Percentiles rank a stretch among this genome's conserved stretches.
Conservation (phyloP, 225 moss, liverwort and hornwort genomes). For the Polytrichum commune region DNA sequence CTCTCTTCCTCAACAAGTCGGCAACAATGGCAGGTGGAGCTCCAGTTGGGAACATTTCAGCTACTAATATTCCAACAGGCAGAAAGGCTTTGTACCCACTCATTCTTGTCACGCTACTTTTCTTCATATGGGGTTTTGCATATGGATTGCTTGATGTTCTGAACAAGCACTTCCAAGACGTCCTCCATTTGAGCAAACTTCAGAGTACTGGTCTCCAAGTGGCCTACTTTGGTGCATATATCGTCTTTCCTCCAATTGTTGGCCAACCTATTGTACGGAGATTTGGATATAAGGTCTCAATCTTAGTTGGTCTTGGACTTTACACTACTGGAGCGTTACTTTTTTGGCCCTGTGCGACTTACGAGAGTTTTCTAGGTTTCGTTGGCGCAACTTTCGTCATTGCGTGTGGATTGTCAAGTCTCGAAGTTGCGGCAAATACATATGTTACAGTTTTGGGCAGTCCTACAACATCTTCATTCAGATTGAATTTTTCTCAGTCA, state of each 20-base stretch:
- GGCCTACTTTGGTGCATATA: slow-evolving; percentile 45
- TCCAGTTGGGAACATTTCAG: slow-evolving; percentile 6
- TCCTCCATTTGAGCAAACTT: slow-evolving; percentile 19
- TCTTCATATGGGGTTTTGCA: slow-evolving; percentile 44
- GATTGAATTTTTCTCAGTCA: slow-evolving; percentile 44
- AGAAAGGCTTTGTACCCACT: slow-evolving; percentile 25
- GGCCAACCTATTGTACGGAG: slow-evolving; percentile 19
- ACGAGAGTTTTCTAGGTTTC: slow-evolving; percentile 34
- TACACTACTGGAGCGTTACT: slow-evolving; percentile 21
- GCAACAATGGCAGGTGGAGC: slow-evolving; percentile 25
- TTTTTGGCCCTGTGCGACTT: slow-evolving; percentile 37
- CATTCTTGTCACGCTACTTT: slow-evolving; percentile 27
- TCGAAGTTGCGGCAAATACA: slow-evolving; percentile 44
- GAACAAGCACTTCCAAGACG: slow-evolving; percentile 37
- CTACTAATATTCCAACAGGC: slow-evolving; percentile 13
- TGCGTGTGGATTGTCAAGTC: slow-evolving; percentile 30
- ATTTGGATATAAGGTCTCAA: slow-evolving; percentile 47
- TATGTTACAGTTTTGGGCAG: slow-evolving; percentile 35
- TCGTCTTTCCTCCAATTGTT: slow-evolving; percentile 26
- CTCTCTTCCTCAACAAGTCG: background rate
- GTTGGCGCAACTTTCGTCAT: slow-evolving; percentile 39
- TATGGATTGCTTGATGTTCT: slow-evolving; percentile 40
- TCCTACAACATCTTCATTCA: slow-evolving; percentile 20
- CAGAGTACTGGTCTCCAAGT: slow-evolving; percentile 29
- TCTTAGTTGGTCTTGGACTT: slow-evolving; percentile 21